A percentile compares a stretch with the other conserved stretches of the same genome.
Conservation (phyloP, 75 land plant species). For the Chamaecyparis obtusa region DNA sequence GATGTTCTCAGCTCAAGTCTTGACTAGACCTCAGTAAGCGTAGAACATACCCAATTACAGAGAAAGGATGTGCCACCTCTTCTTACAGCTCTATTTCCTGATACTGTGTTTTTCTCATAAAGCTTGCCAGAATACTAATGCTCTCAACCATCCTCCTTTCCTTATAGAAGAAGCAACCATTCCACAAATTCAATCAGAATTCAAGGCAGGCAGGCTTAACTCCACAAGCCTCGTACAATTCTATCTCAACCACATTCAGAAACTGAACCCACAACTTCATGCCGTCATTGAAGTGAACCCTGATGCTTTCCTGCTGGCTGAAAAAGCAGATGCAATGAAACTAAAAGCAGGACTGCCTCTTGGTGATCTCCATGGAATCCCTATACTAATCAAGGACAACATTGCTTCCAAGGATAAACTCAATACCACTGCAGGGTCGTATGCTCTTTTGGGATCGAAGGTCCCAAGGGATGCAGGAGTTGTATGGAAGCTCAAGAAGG, state of each 20-base stretch:
- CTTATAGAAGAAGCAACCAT: slow-evolving; percentile 7
- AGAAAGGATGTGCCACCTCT: neutral
- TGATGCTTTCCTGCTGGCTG: slow-evolving; percentile 47
- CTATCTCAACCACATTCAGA: slow-evolving; percentile 34
- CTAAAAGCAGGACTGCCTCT: neutral
- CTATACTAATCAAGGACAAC: slow-evolving; percentile 60
- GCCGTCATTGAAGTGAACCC: slow-evolving; percentile 67
- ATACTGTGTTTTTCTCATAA: neutral
- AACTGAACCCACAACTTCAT: slow-evolving; percentile 40
- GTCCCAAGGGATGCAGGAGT: slow-evolving; percentile 37
- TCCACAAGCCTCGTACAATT: slow-evolving; percentile 36
- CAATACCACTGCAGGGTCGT: slow-evolving; percentile 64
- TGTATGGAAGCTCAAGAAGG: slow-evolving; percentile 17
- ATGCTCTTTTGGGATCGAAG: slow-evolving; percentile 47
- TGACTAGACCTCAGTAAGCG: neutral
- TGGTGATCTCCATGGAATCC: slow-evolving; percentile 48
- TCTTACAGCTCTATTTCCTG: neutral
- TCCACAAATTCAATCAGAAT: slow-evolving; percentile 2
- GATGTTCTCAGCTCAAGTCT: neutral
- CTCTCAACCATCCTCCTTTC: neutral
- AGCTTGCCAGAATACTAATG: neutral
- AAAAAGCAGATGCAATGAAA: slow-evolving; percentile 45
- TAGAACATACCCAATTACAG: neutral
- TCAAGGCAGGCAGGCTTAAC: slow-evolving; percentile 8
- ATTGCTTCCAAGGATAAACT: slow-evolving; percentile 53